A percentile compares a stretch with the other conserved stretches of the same genome.
phyloP scores from a whole-genome alignment of 23 red algal species.

The Cyanidiococcus yangmingshanensis region DNA sequence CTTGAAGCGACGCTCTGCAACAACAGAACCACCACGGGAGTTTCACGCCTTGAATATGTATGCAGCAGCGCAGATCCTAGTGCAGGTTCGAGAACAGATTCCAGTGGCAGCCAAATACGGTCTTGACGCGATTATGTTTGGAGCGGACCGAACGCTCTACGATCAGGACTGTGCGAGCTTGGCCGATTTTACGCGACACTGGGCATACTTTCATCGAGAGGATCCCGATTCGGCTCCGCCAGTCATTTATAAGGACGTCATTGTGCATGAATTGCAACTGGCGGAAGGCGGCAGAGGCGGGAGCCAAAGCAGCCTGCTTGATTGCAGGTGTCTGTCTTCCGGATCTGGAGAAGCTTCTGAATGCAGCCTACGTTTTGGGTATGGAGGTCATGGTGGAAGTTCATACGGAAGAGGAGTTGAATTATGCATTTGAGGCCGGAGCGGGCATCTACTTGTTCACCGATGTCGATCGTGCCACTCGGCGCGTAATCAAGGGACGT shows the following conservation, averaged over 20 bases:
- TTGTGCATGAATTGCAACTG: slow-evolving; percentile 83
- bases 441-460: slow-evolving; percentile 66
- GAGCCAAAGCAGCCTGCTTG: slow-evolving; percentile 65
- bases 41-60: slow-evolving; percentile 9
- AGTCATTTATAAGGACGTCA: slow-evolving; percentile 56
- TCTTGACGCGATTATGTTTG: neutral
- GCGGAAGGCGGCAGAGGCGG: slow-evolving; percentile 69
- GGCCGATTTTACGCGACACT: neutral
- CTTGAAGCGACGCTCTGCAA: neutral
- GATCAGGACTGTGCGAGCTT: neutral
- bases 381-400: slow-evolving; percentile 89
- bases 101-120: neutral
- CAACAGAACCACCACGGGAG: neutral
- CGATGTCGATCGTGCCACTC: slow-evolving; percentile 47
- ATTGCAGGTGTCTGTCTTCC: slow-evolving; percentile 65
- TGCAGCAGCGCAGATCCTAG: neutral
- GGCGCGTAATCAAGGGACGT: neutral
- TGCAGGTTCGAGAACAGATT: neutral
- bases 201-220: slow-evolving; percentile 1
- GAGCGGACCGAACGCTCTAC: neutral
- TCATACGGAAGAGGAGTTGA: slow-evolving; percentile 65
- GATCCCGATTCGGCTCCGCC: slow-evolving; percentile 36
- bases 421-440: slow-evolving; percentile 74
- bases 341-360: slow-evolving; percentile 71
- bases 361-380: slow-evolving; percentile 68